Evolutionary conservation across 116 monocot genomes (phyloP).

Genomic region (Posidonia oceanica): DNA sequence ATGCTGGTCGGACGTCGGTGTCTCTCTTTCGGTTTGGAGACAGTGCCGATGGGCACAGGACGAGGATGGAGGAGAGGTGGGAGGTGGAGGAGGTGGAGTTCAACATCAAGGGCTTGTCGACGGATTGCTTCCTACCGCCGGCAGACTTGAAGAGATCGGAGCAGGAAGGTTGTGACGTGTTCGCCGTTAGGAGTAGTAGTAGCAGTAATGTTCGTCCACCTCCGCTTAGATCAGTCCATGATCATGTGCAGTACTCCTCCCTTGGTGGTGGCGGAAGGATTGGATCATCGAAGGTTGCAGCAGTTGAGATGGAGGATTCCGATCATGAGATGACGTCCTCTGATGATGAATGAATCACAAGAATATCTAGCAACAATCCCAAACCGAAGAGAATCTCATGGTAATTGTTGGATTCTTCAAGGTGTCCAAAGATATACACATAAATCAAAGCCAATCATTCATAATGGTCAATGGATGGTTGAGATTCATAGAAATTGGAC

Average conservation of each 20-base stretch:
- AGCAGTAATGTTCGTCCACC: constrained; percentile 1
- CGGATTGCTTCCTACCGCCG: constrained; percentile 60
- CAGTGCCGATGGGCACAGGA: constrained; percentile 27
- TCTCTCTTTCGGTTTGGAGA: constrained; percentile 56
- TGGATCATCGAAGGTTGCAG: constrained; percentile 31
- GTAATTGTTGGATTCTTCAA: too few species aligned
- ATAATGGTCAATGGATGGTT: too few species aligned
- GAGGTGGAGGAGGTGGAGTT: constrained; percentile 58
- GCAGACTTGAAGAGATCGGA: constrained; percentile 27
- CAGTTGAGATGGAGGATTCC: constrained; percentile 18
- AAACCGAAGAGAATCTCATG: too few species aligned
- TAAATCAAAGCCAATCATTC: too few species aligned
- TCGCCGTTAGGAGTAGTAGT: not conserved
- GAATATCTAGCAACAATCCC: too few species aligned
- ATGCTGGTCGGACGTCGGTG: constrained; percentile 47
- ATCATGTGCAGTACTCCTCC: not conserved
- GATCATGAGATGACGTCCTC: not conserved
- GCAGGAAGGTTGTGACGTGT: constrained; percentile 8
- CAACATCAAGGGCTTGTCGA: constrained; percentile 44
- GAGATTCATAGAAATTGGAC: too few species aligned
- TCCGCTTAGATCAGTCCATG: not conserved
- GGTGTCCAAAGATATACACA: too few species aligned
- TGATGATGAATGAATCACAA: not conserved
- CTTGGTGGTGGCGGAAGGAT: constrained; percentile 7
- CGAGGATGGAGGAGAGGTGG: constrained; percentile 76